Conservation (phyloP, 2,329 filamentous ascomycete genomes). For the Colletotrichum chrysophilum region DNA sequence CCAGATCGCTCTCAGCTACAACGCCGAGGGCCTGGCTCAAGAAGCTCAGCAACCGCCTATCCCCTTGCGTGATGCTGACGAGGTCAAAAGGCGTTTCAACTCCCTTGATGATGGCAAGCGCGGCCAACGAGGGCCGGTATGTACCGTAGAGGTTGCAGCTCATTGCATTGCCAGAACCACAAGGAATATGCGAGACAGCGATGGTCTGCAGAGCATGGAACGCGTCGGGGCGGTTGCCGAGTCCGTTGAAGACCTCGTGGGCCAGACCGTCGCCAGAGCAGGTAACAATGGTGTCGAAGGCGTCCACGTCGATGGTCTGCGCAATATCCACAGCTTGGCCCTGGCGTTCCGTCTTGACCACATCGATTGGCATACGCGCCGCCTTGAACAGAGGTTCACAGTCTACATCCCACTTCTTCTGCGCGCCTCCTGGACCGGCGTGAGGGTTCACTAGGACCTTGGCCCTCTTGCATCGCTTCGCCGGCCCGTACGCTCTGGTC, state of each 20-base stretch:
- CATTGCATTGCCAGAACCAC: conserved; percentile 94
- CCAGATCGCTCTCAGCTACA: conserved; percentile 87
- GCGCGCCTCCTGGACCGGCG: conserved; percentile 80
- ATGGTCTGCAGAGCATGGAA: conserved; percentile 75
- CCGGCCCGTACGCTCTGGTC: conserved; percentile 70
- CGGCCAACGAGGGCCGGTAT: conserved; percentile 74
- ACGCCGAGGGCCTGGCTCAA: conserved; percentile 90
- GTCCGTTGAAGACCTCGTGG: conserved; percentile 93
- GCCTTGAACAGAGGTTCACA: conserved; percentile 85
- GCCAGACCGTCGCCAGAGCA: conserved; percentile 93
- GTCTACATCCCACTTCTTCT: conserved; percentile 74
- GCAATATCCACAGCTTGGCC: conserved; percentile 84
- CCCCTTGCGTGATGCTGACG: conserved; percentile 84
- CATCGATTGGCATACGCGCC: conserved; percentile 77
- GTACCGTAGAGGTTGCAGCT: conserved; percentile 89
- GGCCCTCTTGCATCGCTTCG: conserved; percentile 75
- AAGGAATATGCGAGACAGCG: conserved; percentile 86
- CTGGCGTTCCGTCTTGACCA: conserved; percentile 71
- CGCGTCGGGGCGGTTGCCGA: conserved; percentile 79
- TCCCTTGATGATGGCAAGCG: conserved; percentile 86
- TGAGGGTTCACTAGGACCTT: conserved; percentile 93
- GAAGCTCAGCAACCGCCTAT: conserved; percentile 79
- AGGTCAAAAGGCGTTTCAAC: conserved; percentile 84
- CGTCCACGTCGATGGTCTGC: conserved; percentile 75
- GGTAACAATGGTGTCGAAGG: conserved; percentile 84